phyloP scores from a whole-genome alignment of 441 rosid genomes.

The Aleurites moluccanus region DNA sequence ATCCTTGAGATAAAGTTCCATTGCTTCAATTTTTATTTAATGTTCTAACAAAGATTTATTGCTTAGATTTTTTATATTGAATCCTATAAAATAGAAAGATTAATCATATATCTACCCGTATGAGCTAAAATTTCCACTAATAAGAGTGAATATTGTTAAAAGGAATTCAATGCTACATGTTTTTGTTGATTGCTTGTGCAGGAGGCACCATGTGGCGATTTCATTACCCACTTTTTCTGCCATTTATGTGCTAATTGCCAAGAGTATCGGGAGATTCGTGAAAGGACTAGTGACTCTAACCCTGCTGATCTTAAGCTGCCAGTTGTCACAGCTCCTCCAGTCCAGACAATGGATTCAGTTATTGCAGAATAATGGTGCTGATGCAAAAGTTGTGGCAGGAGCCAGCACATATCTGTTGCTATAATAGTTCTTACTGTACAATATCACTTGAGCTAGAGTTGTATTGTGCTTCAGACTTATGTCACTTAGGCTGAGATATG shows the following conservation, averaged over 20 bases:
- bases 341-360: slow-evolving; percentile 65
- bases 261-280: slow-evolving; percentile 81
- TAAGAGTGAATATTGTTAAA: background rate
- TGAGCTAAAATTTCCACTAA: background rate
- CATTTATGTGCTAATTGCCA: slow-evolving; percentile 93
- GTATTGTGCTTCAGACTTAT: background rate
- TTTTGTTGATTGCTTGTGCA: slow-evolving; percentile 36
- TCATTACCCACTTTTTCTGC: slow-evolving; percentile 75
- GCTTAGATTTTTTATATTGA: too few species aligned
- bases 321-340: slow-evolving; percentile 59
- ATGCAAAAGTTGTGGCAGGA: background rate
- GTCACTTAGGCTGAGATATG: background rate
- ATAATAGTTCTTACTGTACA: background rate
- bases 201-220: slow-evolving; percentile 95
- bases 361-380: slow-evolving; percentile 12
- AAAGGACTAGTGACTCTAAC: slow-evolving; percentile 40
- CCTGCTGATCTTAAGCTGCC: slow-evolving; percentile 42
- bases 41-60: too few species aligned
- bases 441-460: background rate
- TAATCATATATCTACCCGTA: background rate
- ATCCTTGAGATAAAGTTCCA: background rate
- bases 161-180: background rate
- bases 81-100: too few species aligned
- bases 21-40: background rate
- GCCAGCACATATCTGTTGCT: background rate